Evolutionary conservation across 192 early-diverging fungal species (phyloP), one percentile per base, ranked within the genome.

Genomic region (Spizellomyces punctatus): DNA sequence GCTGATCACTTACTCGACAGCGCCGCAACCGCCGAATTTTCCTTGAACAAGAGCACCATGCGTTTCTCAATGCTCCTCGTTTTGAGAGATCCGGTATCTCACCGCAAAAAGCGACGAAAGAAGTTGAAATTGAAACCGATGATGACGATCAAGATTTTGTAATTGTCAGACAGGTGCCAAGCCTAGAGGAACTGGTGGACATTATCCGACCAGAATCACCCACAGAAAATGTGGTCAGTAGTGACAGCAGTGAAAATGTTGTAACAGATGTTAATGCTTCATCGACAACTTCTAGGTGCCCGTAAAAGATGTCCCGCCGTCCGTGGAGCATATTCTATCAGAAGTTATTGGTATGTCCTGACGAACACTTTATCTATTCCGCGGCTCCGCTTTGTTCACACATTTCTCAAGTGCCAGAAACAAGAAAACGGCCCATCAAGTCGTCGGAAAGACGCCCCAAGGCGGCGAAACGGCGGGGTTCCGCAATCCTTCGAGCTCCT

Each of bases 11-110:
- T 54, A 54, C 50, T n/a, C 42, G 6, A 42, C 46, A 81, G 77
- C 61, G 80, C 16, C 57, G 77, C 8, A 78, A 78, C 55, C 62
- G 75, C 42, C 48, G 80, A 17, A 14, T 81, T 8, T 81, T 76
- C 56, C 63, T 81, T 17, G 69, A n/a, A 46, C 70, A 52, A 54
- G 76, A 81, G 49, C 62, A 68, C 5, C 55, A 46, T 8, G 75
- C 64, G 6, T 79, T 66, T 55, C 22, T 49, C 46, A 27, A 27
- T 10, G 63, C 78, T 27, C n/a, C n/a, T 10, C 22, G 49, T 50
- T 79, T 77, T 63, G 78, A 79, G n/a, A 36, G 27, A 36, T 36
- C 3, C 27, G 21, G 49, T 8, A 54, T 61, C 16, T 19, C 59
- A 16, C 3, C 16, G 42, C 17, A 41, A 41, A 19, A 41, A 10